phyloP scores from a whole-genome alignment of 106 monocot species.

The Dendrobium chrysotoxum region DNA sequence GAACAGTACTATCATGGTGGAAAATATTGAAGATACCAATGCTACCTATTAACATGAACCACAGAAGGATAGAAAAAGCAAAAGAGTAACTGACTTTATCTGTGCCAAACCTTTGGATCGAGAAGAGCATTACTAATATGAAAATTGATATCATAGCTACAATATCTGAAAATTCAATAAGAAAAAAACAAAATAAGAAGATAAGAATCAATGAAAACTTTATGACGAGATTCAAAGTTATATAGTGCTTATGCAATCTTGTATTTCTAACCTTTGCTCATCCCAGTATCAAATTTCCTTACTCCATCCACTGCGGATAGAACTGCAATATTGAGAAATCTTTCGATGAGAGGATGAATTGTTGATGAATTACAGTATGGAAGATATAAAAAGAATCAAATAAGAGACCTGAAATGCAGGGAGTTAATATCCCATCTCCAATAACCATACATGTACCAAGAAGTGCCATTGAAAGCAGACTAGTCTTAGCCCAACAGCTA shows the following conservation, averaged over 20 bases:
- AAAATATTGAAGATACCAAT: constrained; percentile 57
- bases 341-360: not conserved
- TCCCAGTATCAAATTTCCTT: constrained; percentile 25
- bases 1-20: constrained; percentile 32
- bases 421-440: constrained; percentile 62
- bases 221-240: not conserved
- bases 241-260: too few relatives aligned
- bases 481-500: constrained; percentile 26
- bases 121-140: constrained; percentile 47
- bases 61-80: constrained; percentile 49
- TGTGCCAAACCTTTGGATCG: constrained; percentile 60
- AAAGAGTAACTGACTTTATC: constrained; percentile 66
- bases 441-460: constrained; percentile 68
- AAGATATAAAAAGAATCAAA: too few relatives aligned
- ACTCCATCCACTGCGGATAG: constrained; percentile 47
- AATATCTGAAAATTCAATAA: constrained; percentile 21
- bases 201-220: not conserved
- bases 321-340: constrained; percentile 18
- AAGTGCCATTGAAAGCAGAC: constrained; percentile 26
- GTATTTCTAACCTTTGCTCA: constrained; percentile 24
- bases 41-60: constrained; percentile 45
- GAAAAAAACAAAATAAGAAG: not conserved
- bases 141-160: constrained; percentile 46
- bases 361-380: not conserved
- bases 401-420: constrained; percentile 48